Percentiles rank a stretch among this genome's conserved stretches.
phyloP scores from a whole-genome alignment of 2,329 filamentous ascomycete species.

The Fusarium chaquense region DNA sequence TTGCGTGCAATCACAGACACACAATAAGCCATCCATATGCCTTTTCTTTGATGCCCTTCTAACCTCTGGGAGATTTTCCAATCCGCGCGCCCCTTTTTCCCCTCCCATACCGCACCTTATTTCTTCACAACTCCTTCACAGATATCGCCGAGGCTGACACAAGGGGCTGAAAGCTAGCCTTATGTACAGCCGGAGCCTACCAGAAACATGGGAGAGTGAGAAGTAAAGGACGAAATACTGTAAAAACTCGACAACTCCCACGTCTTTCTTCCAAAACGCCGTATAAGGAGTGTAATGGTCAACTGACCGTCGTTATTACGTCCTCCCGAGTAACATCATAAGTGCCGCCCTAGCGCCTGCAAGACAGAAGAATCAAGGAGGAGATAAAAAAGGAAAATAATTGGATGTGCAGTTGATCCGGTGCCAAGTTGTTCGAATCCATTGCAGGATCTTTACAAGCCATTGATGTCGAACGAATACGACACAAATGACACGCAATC shows the following conservation, averaged over 20 bases:
- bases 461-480: conserved; percentile 11
- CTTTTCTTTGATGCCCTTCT: conserved; percentile 43
- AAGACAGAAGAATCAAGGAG: conserved; percentile 38
- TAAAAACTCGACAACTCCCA: conserved; percentile 47
- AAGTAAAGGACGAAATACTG: conserved; percentile 29
- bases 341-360: conserved; percentile 42
- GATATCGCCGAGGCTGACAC: neutral
- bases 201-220: conserved; percentile 29
- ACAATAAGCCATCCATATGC: conserved; percentile 34
- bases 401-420: conserved; percentile 21
- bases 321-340: conserved; percentile 51
- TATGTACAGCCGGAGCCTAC: conserved; percentile 8
- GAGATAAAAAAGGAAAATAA: conserved; percentile 13
- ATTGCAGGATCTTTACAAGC: conserved; percentile 30
- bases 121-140: conserved; percentile 8
- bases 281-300: conserved; percentile 55
- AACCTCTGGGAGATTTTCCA: conserved; percentile 48
- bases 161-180: conserved; percentile 7
- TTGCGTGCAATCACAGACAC: conserved; percentile 28
- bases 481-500: conserved; percentile 20
- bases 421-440: conserved; percentile 9
- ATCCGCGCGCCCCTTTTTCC: conserved; percentile 33
- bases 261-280: conserved; percentile 52
- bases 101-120: conserved; percentile 14
- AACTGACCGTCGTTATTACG: conserved; percentile 56